These are phyloP conservation scores for Leishmania turanica DNA, from an alignment of 208 protist species.

Conservation along the genomic window DNA sequence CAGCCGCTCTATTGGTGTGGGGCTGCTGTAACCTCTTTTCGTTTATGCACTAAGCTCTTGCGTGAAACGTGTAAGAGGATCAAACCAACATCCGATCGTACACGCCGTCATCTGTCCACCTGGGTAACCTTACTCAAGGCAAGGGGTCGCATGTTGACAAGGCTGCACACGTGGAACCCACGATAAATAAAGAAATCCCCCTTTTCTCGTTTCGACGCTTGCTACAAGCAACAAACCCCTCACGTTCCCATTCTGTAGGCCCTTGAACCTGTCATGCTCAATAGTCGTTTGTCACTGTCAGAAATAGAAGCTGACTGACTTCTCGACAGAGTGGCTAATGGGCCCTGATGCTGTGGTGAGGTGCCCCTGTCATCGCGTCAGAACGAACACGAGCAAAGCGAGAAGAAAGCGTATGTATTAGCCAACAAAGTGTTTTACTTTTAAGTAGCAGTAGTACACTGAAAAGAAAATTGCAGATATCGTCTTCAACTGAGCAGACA, in stretches of 20 bases:
- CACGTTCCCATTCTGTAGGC: not conserved
- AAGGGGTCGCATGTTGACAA: not conserved
- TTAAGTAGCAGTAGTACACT: not conserved
- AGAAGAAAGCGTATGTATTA: not conserved
- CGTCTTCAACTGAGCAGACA: not conserved
- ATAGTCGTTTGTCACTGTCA: not conserved
- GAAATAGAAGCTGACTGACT: not conserved
- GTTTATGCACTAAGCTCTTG: not conserved
- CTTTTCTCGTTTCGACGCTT: not conserved
- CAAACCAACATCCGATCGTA: not conserved
- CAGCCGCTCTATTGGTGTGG: not conserved
- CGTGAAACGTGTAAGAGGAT: not conserved
- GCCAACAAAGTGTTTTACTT: not conserved
- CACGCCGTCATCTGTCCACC: not conserved
- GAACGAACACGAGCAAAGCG: not conserved
- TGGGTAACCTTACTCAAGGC: not conserved
- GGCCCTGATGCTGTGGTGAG: not conserved
- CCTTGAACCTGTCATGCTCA: not conserved
- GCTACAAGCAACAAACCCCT: not conserved
- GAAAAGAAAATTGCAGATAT: not conserved
- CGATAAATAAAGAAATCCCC: not conserved
- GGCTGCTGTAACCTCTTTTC: not conserved
- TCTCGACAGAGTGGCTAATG: not conserved
- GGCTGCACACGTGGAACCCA: not conserved
- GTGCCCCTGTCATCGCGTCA: not conserved